phyloP scores from a whole-genome alignment of 129 eudicot genomes.

The Centella asiatica region DNA sequence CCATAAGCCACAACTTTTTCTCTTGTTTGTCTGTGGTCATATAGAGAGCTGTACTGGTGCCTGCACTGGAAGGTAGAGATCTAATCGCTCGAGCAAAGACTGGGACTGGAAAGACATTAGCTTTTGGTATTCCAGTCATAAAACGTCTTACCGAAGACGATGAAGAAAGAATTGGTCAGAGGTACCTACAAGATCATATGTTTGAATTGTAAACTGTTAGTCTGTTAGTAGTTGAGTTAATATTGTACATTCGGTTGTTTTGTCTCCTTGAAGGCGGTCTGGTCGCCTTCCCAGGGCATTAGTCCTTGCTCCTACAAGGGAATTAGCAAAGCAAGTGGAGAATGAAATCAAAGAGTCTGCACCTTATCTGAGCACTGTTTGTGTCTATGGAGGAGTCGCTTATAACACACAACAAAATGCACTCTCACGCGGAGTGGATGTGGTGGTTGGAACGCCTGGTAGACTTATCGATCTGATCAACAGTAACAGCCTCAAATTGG shows the following conservation, averaged over 20 bases:
- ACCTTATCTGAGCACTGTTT: constrained; percentile 85
- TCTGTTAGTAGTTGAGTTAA: background rate
- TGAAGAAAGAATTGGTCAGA: constrained; percentile 44
- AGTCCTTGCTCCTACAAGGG: constrained; percentile 95
- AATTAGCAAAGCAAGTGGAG: constrained; percentile 93
- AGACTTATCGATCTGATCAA: constrained; percentile 87
- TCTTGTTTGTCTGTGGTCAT: constrained; percentile 14
- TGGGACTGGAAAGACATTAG: constrained; percentile 93
- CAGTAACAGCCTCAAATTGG: constrained; percentile 59
- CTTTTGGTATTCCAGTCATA: constrained; percentile 89
- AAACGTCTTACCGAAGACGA: constrained; percentile 56
- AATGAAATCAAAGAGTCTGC: constrained; percentile 90
- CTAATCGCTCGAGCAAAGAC: constrained; percentile 96
- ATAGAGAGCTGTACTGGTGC: constrained; percentile 88
- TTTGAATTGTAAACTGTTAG: background rate
- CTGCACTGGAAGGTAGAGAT: constrained; percentile 90
- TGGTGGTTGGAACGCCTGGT: constrained; percentile 99
- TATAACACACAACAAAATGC: constrained; percentile 64
- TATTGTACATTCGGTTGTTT: background rate
- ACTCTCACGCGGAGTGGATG: constrained; percentile 89
- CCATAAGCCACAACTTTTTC: background rate
- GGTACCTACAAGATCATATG: constrained; percentile 36
- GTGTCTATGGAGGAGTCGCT: constrained; percentile 94
- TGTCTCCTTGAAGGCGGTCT: constrained; percentile 40
- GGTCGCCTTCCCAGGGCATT: constrained; percentile 76